Conservation (phyloP, 257 asterid genomes). For the Verbena officinalis region DNA sequence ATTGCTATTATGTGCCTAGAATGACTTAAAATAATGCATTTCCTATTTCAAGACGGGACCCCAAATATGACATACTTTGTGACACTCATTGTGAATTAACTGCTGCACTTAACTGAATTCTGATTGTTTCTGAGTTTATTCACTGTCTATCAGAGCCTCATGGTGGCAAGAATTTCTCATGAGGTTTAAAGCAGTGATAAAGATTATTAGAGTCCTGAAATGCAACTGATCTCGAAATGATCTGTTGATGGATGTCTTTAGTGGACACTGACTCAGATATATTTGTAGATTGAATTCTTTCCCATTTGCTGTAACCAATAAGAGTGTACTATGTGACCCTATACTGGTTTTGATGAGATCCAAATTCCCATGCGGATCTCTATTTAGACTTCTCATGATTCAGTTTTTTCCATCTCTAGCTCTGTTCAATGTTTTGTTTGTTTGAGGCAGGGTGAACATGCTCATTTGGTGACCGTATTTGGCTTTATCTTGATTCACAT, state of each 20-base stretch:
- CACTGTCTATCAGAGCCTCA: conserved; percentile 50
- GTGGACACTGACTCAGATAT: conserved; percentile 28
- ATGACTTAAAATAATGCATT: neutral
- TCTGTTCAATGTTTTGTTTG: neutral
- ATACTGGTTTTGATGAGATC: neutral
- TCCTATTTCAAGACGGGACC: neutral
- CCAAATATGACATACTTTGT: neutral
- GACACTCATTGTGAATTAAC: neutral
- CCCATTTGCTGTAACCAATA: neutral
- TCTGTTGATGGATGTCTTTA: conserved; percentile 31
- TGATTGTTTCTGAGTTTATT: conserved; percentile 16
- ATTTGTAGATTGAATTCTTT: neutral
- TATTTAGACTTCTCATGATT: conserved; percentile 1
- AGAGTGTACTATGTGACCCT: neutral
- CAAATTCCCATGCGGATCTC: neutral
- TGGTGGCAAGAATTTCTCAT: conserved; percentile 40
- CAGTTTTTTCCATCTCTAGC: neutral
- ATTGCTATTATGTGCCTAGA: neutral
- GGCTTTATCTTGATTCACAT: neutral
- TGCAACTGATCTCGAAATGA: conserved; percentile 38
- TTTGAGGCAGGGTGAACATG: too few species aligned
- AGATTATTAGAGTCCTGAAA: conserved; percentile 30
- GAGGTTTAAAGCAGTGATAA: conserved; percentile 56
- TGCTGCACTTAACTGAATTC: neutral
- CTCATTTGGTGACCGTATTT: too few species aligned